A percentile compares a stretch with the other conserved stretches of the same genome.
Evolutionary conservation across 441 rosid genomes (phyloP).

Genomic region (Manihot esculenta): DNA sequence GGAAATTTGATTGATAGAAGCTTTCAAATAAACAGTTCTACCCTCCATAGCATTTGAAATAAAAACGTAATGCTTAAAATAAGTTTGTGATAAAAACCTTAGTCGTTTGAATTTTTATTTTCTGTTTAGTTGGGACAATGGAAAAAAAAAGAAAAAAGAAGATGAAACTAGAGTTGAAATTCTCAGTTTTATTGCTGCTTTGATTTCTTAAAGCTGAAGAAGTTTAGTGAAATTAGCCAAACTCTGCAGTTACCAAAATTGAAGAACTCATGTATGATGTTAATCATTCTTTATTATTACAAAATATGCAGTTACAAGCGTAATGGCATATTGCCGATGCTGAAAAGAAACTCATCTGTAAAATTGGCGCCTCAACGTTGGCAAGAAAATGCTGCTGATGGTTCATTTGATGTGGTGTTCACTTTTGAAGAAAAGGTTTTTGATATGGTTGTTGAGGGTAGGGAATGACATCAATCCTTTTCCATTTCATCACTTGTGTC

Average conservation of each 20-base stretch:
- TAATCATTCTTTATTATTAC: slow-evolving; percentile 6
- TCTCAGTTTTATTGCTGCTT: neutral
- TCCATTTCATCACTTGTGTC: too few relatives aligned
- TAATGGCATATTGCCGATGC: slow-evolving; percentile 90
- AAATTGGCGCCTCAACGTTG: slow-evolving; percentile 92
- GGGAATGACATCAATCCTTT: slow-evolving; percentile 34
- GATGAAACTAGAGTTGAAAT: too few relatives aligned
- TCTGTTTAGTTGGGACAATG: too few relatives aligned
- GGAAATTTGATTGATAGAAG: too few relatives aligned
- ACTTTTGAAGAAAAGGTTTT: slow-evolving; percentile 94
- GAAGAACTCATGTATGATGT: neutral
- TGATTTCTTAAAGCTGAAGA: neutral
- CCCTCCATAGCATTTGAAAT: too few relatives aligned
- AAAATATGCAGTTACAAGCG: slow-evolving; percentile 65
- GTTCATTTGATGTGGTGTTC: slow-evolving; percentile 69
- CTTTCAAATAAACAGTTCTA: too few relatives aligned
- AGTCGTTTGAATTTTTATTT: neutral
- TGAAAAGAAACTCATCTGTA: slow-evolving; percentile 73
- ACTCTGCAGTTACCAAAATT: too few relatives aligned
- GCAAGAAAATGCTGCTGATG: slow-evolving; percentile 92
- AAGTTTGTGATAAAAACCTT: too few relatives aligned
- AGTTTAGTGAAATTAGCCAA: too few relatives aligned
- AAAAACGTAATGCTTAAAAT: too few relatives aligned
- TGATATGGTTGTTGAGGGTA: slow-evolving; percentile 86
- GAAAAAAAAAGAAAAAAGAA: too few relatives aligned